A percentile compares a stretch with the other conserved stretches of the same genome.
These are phyloP conservation scores for Xylariaceae sp. DNA, from an alignment of 2,329 filamentous ascomycete genomes.

Conservation along the genomic window DNA sequence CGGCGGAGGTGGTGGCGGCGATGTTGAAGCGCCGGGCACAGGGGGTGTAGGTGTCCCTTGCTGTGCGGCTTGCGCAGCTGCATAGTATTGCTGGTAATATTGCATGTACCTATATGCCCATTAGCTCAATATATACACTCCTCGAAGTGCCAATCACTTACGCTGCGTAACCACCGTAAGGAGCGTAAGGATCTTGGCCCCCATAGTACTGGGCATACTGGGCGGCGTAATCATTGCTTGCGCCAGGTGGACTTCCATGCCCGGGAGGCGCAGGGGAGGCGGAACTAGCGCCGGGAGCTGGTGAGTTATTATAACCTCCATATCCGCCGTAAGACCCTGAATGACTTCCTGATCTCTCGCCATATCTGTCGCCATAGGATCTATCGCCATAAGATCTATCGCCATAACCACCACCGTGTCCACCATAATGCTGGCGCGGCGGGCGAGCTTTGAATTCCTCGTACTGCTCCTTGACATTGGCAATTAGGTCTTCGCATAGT, in stretches of 20 bases:
- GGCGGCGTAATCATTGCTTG: conserved; percentile 64
- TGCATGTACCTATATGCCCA: conserved; percentile 57
- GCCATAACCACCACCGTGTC: conserved; percentile 46
- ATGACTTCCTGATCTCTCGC: conserved; percentile 39
- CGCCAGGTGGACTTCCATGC: conserved; percentile 44
- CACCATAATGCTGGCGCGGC: conserved; percentile 63
- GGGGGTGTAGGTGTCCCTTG: conserved; percentile 47
- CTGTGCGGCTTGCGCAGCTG: conserved; percentile 55
- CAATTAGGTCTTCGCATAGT: conserved; percentile 84
- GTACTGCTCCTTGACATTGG: conserved; percentile 86
- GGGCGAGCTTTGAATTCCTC: conserved; percentile 86
- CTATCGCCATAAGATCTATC: conserved; percentile 41
- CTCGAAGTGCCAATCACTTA: conserved; percentile 43
- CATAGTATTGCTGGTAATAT: conserved; percentile 74
- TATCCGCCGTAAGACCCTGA: conserved; percentile 37
- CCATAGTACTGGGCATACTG: conserved; percentile 85
- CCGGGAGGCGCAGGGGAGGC: conserved; percentile 47
- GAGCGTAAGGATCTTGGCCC: conserved; percentile 79
- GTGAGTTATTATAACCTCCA: conserved; percentile 44
- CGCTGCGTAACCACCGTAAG: conserved; percentile 86
- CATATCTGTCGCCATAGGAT: conserved; percentile 33
- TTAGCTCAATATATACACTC: conserved; percentile 19
- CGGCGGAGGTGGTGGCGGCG: conserved; percentile 62
- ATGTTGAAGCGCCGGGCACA: conserved; percentile 49
- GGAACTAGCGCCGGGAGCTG: conserved; percentile 42